Evolutionary conservation across 2,329 filamentous ascomycete genomes (phyloP).

Genomic region (Whalleya microplaca): DNA sequence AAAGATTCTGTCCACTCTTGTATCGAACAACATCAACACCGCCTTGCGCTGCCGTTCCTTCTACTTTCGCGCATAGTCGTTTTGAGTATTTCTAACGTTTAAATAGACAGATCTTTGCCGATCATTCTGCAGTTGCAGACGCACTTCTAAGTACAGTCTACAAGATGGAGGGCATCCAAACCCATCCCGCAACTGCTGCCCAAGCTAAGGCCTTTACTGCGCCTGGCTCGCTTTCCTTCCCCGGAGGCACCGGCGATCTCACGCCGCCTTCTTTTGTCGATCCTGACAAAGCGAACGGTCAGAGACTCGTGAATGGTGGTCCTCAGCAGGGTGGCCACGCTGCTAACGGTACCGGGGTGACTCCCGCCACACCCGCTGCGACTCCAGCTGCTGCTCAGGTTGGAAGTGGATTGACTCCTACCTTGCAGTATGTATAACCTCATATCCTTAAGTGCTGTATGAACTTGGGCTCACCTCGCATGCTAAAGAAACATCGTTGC

Average conservation of each 20-base stretch:
- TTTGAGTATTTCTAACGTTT: background rate
- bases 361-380: slow-evolving; percentile 86
- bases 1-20: too few relatives aligned
- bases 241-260: slow-evolving; percentile 79
- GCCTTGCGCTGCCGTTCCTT: background rate
- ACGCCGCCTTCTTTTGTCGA: slow-evolving; percentile 79
- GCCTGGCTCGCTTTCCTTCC: slow-evolving; percentile 89
- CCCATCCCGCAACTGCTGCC: slow-evolving; percentile 86
- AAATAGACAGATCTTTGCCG: background rate
- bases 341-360: slow-evolving; percentile 76
- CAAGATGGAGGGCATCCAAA: slow-evolving; percentile 38
- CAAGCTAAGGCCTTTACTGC: slow-evolving; percentile 97
- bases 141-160: slow-evolving; percentile 12
- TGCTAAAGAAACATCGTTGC: slow-evolving; percentile 92
- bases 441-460: slow-evolving; percentile 38
- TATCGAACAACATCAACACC: too few relatives aligned
- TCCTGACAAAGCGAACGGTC: slow-evolving; percentile 61
- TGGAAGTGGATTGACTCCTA: slow-evolving; percentile 88
- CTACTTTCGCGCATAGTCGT: background rate
- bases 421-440: slow-evolving; percentile 88
- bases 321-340: slow-evolving; percentile 62
- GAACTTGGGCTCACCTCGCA: slow-evolving; percentile 56
- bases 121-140: slow-evolving; percentile 13
- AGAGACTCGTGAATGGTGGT: slow-evolving; percentile 51
- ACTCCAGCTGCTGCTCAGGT: slow-evolving; percentile 83